Percentiles rank a stretch among this genome's conserved stretches.
These are phyloP conservation scores for Aspergillus cavernicola DNA, from an alignment of 495 filamentous ascomycete genomes.

Conservation along the genomic window DNA sequence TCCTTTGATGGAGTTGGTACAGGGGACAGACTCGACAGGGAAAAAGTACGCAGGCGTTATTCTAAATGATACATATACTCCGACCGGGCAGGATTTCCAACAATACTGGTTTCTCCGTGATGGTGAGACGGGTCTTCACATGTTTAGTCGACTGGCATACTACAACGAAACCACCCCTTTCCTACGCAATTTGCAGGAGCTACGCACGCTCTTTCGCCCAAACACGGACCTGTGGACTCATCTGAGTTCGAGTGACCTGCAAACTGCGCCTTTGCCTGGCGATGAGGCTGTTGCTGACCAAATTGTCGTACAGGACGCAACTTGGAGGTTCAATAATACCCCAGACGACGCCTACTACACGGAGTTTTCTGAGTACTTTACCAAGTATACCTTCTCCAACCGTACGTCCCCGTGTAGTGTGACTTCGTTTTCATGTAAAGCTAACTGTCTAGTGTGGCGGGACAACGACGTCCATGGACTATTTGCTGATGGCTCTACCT, in stretches of 20 bases:
- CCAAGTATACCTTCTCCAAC: constrained; percentile 55
- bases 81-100: constrained; percentile 49
- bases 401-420: constrained; percentile 20
- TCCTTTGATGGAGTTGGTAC: constrained; percentile 40
- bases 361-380: constrained; percentile 54
- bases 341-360: constrained; percentile 47
- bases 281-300: constrained; percentile 37
- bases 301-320: constrained; percentile 53
- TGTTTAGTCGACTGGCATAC: constrained; percentile 52
- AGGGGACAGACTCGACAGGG: constrained; percentile 46
- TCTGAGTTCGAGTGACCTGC: constrained; percentile 44
- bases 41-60: constrained; percentile 48
- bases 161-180: constrained; percentile 50
- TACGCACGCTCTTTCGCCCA: constrained; percentile 53
- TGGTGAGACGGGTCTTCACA: constrained; percentile 53
- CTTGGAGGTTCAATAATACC: constrained; percentile 51
- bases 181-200: constrained; percentile 51
- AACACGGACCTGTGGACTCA: constrained; percentile 55
- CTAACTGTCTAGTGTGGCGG: constrained; percentile 36
- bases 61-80: constrained; percentile 48
- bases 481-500: constrained; percentile 49
- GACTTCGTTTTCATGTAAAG: neutral
- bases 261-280: constrained; percentile 50
- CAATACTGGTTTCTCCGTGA: constrained; percentile 57
- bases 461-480: constrained; percentile 52